Base-by-base conservation (phyloP, 2,329 filamentous ascomycete species). In the Trichophyton simii region DNA sequence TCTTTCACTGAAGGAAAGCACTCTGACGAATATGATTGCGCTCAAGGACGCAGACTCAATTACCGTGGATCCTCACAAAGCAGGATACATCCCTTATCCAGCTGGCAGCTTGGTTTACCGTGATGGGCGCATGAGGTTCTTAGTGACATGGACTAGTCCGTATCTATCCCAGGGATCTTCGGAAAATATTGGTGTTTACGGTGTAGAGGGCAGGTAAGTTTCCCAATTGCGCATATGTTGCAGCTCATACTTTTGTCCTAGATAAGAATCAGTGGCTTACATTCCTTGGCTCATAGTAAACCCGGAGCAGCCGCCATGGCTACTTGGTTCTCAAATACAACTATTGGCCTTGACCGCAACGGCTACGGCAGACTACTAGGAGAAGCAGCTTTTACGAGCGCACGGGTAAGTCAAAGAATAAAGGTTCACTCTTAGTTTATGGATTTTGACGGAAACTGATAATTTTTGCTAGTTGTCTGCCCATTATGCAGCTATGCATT, bases 11-110 rank as follows among this genome's bases (percentile, higher is more conserved):
- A 68, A 69, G 18, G 65, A 67, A 2, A 68, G 75, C 44, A 77
- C 71, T 18, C 52, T 25, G 11, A 31, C 22, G 11, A 20, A 57
- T 34, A 18, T 57, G 28, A 28, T 69, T 41, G 73, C 73, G 0
- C 65, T 79, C 62, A 68, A 70, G 15, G 65, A 73, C 9, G 74
- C 74, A 1, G 77, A 79, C 65, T 77, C 75, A 0, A 75, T 79
- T 36, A 80, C 78, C 0, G 73, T 80, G 5, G 78, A 80, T 61
- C 77, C 77, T 0, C 76, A 80, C 62, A 80, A 79, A 61, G 71
- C 75, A 1, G 77, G 76, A 0, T 79, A 80, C 48, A 76, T 79
- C 28, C 75, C 74, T 0, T 79, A 80, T 60, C 78, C 78, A 0
- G 76, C 76, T 0, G 77, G 77, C 3, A 73, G 72, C 1, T 62